These are phyloP conservation scores for Fusarium secorum DNA, from an alignment of 2,329 filamentous ascomycete species.

Conservation along the genomic window DNA sequence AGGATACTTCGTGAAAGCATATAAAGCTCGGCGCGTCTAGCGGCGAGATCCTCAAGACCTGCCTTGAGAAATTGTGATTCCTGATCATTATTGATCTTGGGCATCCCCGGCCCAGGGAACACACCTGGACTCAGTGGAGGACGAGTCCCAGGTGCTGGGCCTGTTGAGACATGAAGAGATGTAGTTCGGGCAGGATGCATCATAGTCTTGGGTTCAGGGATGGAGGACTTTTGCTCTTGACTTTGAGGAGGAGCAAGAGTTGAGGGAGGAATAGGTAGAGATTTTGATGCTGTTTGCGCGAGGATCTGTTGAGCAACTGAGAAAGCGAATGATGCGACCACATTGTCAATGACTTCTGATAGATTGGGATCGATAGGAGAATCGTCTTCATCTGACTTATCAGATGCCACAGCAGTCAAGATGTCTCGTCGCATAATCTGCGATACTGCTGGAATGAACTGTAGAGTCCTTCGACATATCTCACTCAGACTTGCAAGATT, in stretches of 20 bases:
- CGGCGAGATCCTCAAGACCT: slow-evolving; percentile 83
- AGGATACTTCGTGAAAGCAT: slow-evolving; percentile 81
- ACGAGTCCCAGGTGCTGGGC: slow-evolving; percentile 46
- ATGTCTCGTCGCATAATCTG: slow-evolving; percentile 83
- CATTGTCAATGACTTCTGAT: slow-evolving; percentile 70
- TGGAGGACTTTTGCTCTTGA: slow-evolving; percentile 67
- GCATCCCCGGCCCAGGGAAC: slow-evolving; percentile 59
- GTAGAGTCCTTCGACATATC: slow-evolving; percentile 80
- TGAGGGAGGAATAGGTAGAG: slow-evolving; percentile 71
- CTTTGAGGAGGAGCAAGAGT: slow-evolving; percentile 56
- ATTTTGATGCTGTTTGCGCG: slow-evolving; percentile 74
- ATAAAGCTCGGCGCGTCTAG: slow-evolving; percentile 82
- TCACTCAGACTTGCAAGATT: slow-evolving; percentile 84
- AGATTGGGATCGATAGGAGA: slow-evolving; percentile 48
- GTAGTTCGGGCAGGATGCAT: slow-evolving; percentile 72
- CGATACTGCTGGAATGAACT: slow-evolving; percentile 83
- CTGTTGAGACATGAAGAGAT: slow-evolving; percentile 60
- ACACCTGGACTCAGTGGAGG: slow-evolving; percentile 59
- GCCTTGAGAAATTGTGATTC: slow-evolving; percentile 62
- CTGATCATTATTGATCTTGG: slow-evolving; percentile 51
- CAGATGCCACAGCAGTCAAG: slow-evolving; percentile 63
- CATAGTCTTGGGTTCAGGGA: slow-evolving; percentile 74
- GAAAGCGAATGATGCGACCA: slow-evolving; percentile 81
- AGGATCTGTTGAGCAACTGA: slow-evolving; percentile 79
- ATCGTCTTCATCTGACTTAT: slow-evolving; percentile 48